Evolutionary conservation across 1,284 basidiomycete genomes (phyloP), one percentile per base, ranked within the genome.

Genomic region (Naganishia sp.): DNA sequence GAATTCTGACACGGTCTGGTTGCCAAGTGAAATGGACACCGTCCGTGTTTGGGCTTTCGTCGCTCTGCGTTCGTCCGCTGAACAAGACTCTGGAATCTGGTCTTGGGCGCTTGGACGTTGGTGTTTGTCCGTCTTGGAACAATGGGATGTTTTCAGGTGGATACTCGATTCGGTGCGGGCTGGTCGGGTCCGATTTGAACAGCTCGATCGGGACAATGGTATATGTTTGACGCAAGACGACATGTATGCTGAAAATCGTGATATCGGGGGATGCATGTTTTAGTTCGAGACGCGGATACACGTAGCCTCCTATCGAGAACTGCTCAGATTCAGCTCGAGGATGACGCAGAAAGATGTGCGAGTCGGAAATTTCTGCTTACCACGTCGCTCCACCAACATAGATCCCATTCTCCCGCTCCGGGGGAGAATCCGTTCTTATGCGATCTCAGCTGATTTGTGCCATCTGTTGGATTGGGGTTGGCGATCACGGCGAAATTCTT

Each of bases 311-410:
- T 42, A 57, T 44, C 43, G 55, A 57, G 16, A 46, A 57, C 55
- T 57, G 31, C 7, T 0, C 15, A 44, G 15, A 25, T 3, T 49
- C 42, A 43, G 4, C 42, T 56, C n/a, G 16, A 28, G n/a, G 11
- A 45, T 2, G 21, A 5, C 13, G 48, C 6, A 28, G 23, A 31
- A 16, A 7, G 23, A 33, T 11, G 18, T 18, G 21, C 18, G 18
- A 31, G 18, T 11, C 31, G 42, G 5, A 23, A 57, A 0, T 3
- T n/a, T 39, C 1, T 39, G 6, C 55, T 46, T 25, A 57, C 55
- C 43, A 57, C 55, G 31, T 57, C 55, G 31, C 55, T 57, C 55
- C 55, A 57, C 55, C 55, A 57, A 28, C 48, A 57, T n/a, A 57
- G 1, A 46, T 57, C 55, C 55, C 55, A 57, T 44, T 57, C 55